Base-by-base conservation (phyloP, 805 yeast species). In the Pichia pseudocactophila region DNA sequence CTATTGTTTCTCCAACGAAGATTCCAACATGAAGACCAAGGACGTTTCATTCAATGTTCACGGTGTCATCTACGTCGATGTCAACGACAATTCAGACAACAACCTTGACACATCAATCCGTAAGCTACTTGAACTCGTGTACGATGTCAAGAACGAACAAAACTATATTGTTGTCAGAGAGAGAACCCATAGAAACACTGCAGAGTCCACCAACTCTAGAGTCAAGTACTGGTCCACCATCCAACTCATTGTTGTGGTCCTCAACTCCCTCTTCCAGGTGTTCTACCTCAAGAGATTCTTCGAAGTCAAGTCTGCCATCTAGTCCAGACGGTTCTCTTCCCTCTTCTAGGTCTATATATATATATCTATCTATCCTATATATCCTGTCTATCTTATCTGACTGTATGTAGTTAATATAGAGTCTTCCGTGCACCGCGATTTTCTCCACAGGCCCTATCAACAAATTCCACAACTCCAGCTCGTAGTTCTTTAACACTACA, bases 161-260 rank as follows among this genome's bases (percentile, higher is more conserved):
- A 76, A 85, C 54, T 92, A 92, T 65, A 80, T 92, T 54, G 94
- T 89, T 37, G 88, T 90, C 47, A 80, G 98, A 66, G 98, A 90
- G 67, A 82, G 97, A 69, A 84, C 94, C 13, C 98, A 90, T 64
- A 83, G 98, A 76, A 92, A 90, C 68, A 90, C 98, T 9, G 97
- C 98, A 6, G 98, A 90, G 67, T 84, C 95, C 19, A 90, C 98
- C 36, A 90, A 90, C 65, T 82, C 92, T 42, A 79, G 98, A 57
- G 97, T 90, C 51, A 90, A 90, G 65, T 92, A 95, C 86, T 90
- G 98, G 98, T 85, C 96, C 22, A 72, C 86, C 27, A 82, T 89
- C 73, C 98, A 90, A 69, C 70, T 92, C 50, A 55, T 80, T 40
- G 89, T 92, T 43, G 97, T 90, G 36, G 82, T 82, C 15, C 75